Percentiles rank a stretch among this genome's conserved stretches.
Evolutionary conservation across 1,139 yeast genomes (phyloP).

Genomic region (Pichia norvegensis): DNA sequence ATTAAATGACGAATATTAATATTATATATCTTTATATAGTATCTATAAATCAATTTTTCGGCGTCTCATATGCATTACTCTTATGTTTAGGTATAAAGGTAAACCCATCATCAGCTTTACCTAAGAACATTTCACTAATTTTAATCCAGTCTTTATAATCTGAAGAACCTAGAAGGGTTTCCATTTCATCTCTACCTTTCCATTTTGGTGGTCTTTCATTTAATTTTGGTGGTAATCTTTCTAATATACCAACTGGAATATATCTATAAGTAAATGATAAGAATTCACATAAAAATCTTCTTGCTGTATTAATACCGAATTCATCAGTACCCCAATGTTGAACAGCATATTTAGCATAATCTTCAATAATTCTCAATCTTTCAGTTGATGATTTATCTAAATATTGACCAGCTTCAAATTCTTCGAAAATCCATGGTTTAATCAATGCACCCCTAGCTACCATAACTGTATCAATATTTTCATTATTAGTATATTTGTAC

Average conservation of each 20-base stretch:
- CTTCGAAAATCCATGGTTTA: slow-evolving; percentile 99
- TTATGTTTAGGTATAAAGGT: slow-evolving; percentile 89
- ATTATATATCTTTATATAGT: not conserved
- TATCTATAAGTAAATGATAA: slow-evolving; percentile 90
- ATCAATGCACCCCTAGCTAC: slow-evolving; percentile 96
- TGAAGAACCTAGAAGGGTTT: slow-evolving; percentile 75
- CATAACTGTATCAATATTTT: slow-evolving; percentile 88
- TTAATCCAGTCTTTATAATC: slow-evolving; percentile 95
- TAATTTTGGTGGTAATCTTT: slow-evolving; percentile 76
- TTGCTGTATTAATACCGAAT: slow-evolving; percentile 79
- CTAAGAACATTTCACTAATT: slow-evolving; percentile 91
- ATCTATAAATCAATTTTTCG: slow-evolving; percentile 3
- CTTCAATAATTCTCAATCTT: slow-evolving; percentile 65
- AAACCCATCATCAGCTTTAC: slow-evolving; percentile 70
- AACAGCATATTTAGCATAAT: slow-evolving; percentile 70
- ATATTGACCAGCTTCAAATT: slow-evolving; percentile 80
- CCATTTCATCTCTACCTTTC: slow-evolving; percentile 91
- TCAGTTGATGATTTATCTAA: slow-evolving; percentile 87
- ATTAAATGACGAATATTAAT: slow-evolving; percentile 57
- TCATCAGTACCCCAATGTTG: slow-evolving; percentile 99
- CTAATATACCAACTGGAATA: slow-evolving; percentile 89
- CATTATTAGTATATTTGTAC: slow-evolving; percentile 63
- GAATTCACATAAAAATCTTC: slow-evolving; percentile 92
- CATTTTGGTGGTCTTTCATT: slow-evolving; percentile 93
- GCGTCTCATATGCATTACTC: slow-evolving; percentile 61